phyloP scores from a whole-genome alignment of 2,329 filamentous ascomycete species.

The Exophiala alcalophila region DNA sequence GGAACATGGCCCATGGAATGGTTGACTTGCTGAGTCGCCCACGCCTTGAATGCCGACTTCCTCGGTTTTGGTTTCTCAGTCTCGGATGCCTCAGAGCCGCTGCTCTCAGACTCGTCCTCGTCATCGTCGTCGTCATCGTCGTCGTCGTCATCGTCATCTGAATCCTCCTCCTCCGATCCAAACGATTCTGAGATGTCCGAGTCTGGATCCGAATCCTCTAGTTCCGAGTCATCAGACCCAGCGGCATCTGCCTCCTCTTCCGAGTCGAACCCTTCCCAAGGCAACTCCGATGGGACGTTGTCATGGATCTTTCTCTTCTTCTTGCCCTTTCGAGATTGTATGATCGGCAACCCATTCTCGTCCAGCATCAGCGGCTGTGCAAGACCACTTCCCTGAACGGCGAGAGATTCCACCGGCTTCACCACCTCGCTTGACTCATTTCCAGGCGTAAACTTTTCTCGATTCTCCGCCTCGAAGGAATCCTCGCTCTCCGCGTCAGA shows the following conservation, averaged over 20 bases:
- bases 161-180: constrained; percentile 22
- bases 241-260: constrained; percentile 38
- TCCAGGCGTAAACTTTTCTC: constrained; percentile 39
- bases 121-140: constrained; percentile 33
- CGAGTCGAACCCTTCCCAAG: constrained; percentile 47
- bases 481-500: constrained; percentile 29
- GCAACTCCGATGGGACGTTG: constrained; percentile 38
- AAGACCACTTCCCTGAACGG: constrained; percentile 65
- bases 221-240: constrained; percentile 23
- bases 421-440: constrained; percentile 44
- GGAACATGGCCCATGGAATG: constrained; percentile 68
- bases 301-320: constrained; percentile 47
- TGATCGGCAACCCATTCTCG: constrained; percentile 72
- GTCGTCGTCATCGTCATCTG: constrained; percentile 30
- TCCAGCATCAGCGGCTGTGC: constrained; percentile 83
- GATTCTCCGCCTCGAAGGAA: constrained; percentile 33
- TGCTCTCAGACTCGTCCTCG: constrained; percentile 33
- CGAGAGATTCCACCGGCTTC: background rate
- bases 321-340: constrained; percentile 69
- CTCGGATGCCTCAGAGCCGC: constrained; percentile 33
- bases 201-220: constrained; percentile 29
- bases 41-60: constrained; percentile 80
- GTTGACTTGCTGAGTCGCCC: constrained; percentile 85
- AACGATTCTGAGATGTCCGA: constrained; percentile 21
- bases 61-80: constrained; percentile 44